Percentiles rank a stretch among this genome's conserved stretches.
Conservation (phyloP, 345 rosid genomes). For the Boechera stricta region DNA sequence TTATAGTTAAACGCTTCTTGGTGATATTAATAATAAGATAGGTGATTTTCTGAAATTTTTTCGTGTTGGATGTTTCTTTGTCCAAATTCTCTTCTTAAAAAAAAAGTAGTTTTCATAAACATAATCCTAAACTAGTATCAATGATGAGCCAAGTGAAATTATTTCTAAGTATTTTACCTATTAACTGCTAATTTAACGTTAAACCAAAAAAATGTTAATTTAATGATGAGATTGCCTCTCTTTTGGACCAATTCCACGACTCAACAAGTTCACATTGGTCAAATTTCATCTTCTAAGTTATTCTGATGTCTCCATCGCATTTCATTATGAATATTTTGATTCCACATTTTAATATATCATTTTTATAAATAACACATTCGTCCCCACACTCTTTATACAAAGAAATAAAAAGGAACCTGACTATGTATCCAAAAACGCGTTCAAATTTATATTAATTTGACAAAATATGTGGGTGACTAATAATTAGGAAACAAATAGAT, state of each 20-base stretch:
- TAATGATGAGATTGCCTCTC: constrained; percentile 4
- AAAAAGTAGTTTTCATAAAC: not conserved
- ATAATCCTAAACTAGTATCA: not conserved
- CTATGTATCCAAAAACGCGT: constrained; percentile 19
- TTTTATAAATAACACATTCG: not conserved
- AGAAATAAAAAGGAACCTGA: not conserved
- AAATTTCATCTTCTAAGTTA: not conserved
- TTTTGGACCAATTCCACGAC: constrained; percentile 27
- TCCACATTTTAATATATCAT: not conserved
- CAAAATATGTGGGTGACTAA: constrained; percentile 11
- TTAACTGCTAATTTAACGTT: not conserved
- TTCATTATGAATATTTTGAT: constrained; percentile 8
- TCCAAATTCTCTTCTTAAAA: not conserved
- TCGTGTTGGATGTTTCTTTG: not conserved
- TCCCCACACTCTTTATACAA: constrained; percentile 8
- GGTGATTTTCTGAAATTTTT: too few species aligned
- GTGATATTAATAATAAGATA: too few species aligned
- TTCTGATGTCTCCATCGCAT: constrained; percentile 11
- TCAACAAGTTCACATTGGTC: constrained; percentile 28
- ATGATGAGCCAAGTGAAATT: not conserved
- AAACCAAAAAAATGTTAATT: not conserved
- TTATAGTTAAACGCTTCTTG: too few species aligned
- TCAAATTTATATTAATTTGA: not conserved
- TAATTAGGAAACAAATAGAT: too few species aligned
- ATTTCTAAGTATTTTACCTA: not conserved